Evolutionary conservation across 176 grass and related monocot species (phyloP), one percentile per base, ranked within the genome.

Genomic region (Calamus simplicifolius): DNA sequence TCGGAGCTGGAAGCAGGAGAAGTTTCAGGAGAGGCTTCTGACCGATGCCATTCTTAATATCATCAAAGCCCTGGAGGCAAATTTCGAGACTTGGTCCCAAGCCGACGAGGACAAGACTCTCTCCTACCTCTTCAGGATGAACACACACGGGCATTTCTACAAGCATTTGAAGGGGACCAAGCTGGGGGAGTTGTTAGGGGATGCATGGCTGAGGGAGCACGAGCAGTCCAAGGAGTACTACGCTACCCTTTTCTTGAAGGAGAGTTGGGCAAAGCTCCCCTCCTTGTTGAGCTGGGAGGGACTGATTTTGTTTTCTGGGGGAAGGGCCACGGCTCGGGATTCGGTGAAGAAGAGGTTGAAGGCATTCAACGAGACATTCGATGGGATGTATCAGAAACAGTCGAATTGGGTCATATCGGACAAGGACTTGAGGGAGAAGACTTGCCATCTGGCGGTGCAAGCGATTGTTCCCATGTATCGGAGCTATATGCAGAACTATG

Each of bases 401-500:
- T 84, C 61, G 1, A 73, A 82, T 1, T 96, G 91, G 91, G 68
- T 96, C 25, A 90, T 96, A 69, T 77, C 77, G 19, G 86, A 96
- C 65, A 90, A 87, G 71, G 86, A 96, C 25, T 71, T 90, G 56
- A 75, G 86, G 54, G 75, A 79, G 74, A 89, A 79, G 58, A 74
- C 76, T 25, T 90, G 91, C 51, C 54, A 73, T 25, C 82, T 76
- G 68, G 73, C 90, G 56, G 75, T 87, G 25, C 91, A 90, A 59
- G 75, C 86, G 7, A 75, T 96, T 5, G 86, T 96, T 53, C 91
- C 91, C 16, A 58, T 73, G 67, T 96, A 96, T 71, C 60, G 91
- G 65, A 96, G 91, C 71, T 96, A 90, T 72, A 82, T 96, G 91
- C 91, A 96, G 75, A 90, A 84, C 61, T 96, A 96, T 38, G 91